Evolutionary conservation across 768 basidiomycete genomes (phyloP).

Genomic region (Suillus subluteus): DNA sequence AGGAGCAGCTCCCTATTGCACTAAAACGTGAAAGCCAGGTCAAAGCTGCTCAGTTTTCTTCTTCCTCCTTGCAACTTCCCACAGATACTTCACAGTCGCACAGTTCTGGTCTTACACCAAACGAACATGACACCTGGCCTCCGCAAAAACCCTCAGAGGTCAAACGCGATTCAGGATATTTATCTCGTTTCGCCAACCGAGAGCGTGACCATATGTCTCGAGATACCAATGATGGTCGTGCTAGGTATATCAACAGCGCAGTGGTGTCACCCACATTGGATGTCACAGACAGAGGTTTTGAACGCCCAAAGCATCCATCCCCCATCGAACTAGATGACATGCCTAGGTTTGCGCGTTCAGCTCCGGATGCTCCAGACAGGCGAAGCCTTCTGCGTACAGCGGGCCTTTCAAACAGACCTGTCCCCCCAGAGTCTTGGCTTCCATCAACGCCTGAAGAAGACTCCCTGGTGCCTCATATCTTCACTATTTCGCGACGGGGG

Average conservation of each 20-base stretch:
- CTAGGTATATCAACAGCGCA: constrained; percentile 25
- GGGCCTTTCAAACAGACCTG: constrained; percentile 36
- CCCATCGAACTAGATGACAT: constrained; percentile 32
- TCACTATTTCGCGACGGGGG: constrained; percentile 45
- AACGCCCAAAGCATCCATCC: constrained; percentile 22
- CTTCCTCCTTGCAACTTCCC: constrained; percentile 14
- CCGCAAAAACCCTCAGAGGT: constrained; percentile 22
- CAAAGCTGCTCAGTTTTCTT: constrained; percentile 12
- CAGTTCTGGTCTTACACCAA: neutral
- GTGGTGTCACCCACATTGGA: constrained; percentile 31
- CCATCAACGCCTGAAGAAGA: constrained; percentile 52
- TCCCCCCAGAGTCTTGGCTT: constrained; percentile 51
- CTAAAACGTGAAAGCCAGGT: constrained; percentile 49
- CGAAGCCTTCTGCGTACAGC: constrained; percentile 36
- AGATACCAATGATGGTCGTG: constrained; percentile 21
- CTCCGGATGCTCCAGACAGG: constrained; percentile 25
- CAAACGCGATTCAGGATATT: constrained; percentile 23
- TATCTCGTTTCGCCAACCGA: constrained; percentile 18
- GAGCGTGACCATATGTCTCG: constrained; percentile 19
- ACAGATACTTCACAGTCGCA: neutral
- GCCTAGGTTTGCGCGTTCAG: constrained; percentile 19
- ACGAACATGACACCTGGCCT: constrained; percentile 21
- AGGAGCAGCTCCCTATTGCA: constrained; percentile 47
- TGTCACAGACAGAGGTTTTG: constrained; percentile 20
- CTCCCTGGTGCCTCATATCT: constrained; percentile 41